Percentiles rank a stretch among this genome's conserved stretches.
These are phyloP conservation scores for Dichomitus squalens DNA, from an alignment of 1,284 basidiomycete species.

Conservation along the genomic window DNA sequence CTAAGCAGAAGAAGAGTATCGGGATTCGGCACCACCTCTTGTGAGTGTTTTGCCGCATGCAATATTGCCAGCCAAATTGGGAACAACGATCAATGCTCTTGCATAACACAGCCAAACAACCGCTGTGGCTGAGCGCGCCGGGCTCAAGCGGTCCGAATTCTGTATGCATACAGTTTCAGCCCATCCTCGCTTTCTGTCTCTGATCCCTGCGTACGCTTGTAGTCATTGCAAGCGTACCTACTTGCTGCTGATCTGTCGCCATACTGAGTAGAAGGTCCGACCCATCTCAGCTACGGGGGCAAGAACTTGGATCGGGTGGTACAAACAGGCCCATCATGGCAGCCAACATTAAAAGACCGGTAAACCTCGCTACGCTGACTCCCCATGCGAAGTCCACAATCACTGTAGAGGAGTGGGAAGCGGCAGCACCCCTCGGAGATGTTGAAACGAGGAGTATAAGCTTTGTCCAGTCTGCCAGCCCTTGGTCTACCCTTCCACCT, in stretches of 20 bases:
- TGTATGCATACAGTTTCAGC: too few species aligned
- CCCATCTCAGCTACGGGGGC: too few species aligned
- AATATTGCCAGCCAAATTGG: background rate
- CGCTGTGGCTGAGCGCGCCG: constrained; percentile 11
- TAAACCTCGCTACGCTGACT: constrained; percentile 5
- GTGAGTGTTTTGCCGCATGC: background rate
- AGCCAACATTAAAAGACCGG: constrained; percentile 10
- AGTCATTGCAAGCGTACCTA: too few species aligned
- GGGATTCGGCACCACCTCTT: background rate
- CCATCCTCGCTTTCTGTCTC: too few species aligned
- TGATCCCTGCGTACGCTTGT: too few species aligned
- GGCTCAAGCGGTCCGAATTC: too few species aligned
- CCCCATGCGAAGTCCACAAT: constrained; percentile 45
- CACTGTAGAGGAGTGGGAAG: constrained; percentile 88
- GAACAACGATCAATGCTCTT: constrained; percentile 11
- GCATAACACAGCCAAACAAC: constrained; percentile 18
- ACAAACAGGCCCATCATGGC: constrained; percentile 15
- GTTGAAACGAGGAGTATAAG: constrained; percentile 69
- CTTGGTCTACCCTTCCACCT: constrained; percentile 62
- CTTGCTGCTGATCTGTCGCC: too few species aligned
- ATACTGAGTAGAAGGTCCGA: too few species aligned
- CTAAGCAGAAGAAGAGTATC: background rate
- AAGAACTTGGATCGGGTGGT: too few species aligned
- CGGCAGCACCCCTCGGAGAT: constrained; percentile 75
- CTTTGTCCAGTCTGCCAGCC: constrained; percentile 63